phyloP scores from a whole-genome alignment of 1,284 basidiomycete species.

The Ceratobasidium sp. region DNA sequence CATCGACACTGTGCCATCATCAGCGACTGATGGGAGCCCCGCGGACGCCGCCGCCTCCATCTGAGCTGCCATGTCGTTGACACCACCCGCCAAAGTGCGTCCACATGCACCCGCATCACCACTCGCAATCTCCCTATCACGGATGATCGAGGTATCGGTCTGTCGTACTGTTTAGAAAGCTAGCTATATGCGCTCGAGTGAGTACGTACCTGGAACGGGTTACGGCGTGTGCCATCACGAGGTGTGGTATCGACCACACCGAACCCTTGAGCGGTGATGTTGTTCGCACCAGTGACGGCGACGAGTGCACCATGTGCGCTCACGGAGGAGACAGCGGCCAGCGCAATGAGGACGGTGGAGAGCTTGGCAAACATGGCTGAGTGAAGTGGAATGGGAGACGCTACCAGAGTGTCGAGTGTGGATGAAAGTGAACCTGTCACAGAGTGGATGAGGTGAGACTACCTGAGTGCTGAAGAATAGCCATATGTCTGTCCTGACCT shows the following conservation, averaged over 20 bases:
- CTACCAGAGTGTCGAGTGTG: neutral
- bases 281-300: slow-evolving; percentile 43
- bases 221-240: slow-evolving; percentile 42
- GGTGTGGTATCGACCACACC: slow-evolving; percentile 44
- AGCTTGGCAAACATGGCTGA: neutral
- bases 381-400: neutral
- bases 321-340: slow-evolving; percentile 23
- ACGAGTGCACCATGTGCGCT: slow-evolving; percentile 44
- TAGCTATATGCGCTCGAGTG: neutral
- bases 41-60: slow-evolving; percentile 41
- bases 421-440: neutral
- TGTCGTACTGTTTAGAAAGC: neutral
- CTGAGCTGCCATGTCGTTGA: slow-evolving; percentile 43
- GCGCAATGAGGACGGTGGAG: neutral
- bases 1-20: slow-evolving; percentile 43
- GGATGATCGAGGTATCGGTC: slow-evolving; percentile 43
- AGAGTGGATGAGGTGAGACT: neutral
- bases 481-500: too few species aligned
- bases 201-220: slow-evolving; percentile 42
- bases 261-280: too few species aligned
- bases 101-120: slow-evolving; percentile 43
- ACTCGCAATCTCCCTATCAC: slow-evolving; percentile 41
- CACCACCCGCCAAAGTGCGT: slow-evolving; percentile 41
- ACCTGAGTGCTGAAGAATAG: neutral
- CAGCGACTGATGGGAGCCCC: slow-evolving; percentile 42